Percentiles rank a stretch among this genome's conserved stretches.
Conservation (phyloP, 257 asterid genomes). For the Scutellaria baicalensis region DNA sequence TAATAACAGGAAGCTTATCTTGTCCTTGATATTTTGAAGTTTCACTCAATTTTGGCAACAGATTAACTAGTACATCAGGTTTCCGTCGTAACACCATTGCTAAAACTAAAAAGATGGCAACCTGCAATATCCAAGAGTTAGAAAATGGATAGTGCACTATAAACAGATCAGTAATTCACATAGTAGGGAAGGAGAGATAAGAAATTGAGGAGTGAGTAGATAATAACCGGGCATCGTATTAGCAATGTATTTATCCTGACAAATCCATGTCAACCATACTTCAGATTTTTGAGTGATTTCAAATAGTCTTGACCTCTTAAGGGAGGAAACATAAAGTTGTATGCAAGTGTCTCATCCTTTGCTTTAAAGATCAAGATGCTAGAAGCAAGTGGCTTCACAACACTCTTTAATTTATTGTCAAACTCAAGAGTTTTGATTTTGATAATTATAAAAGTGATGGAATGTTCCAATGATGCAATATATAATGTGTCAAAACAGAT, state of each 20-base stretch:
- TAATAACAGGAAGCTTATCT: slow-evolving; percentile 57
- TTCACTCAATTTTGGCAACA: slow-evolving; percentile 51
- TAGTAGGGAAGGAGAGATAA: neutral
- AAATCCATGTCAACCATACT: neutral
- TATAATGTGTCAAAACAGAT: neutral
- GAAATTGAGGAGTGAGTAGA: neutral
- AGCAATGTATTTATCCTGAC: neutral
- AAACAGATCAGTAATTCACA: neutral
- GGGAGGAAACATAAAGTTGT: neutral
- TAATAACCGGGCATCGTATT: neutral
- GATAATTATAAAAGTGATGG: neutral
- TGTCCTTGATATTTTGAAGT: slow-evolving; percentile 72
- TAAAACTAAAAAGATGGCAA: slow-evolving; percentile 61
- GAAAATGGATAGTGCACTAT: neutral
- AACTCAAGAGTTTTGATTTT: neutral
- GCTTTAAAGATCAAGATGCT: too few relatives aligned
- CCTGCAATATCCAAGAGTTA: slow-evolving; percentile 36
- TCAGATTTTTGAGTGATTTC: neutral
- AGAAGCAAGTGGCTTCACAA: too few relatives aligned
- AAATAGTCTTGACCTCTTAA: neutral
- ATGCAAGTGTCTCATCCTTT: neutral
- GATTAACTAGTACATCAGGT: slow-evolving; percentile 52
- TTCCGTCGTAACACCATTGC: slow-evolving; percentile 73
- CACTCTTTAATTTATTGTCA: neutral
- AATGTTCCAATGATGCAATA: neutral